A percentile compares a stretch with the other conserved stretches of the same genome.
phyloP scores from a whole-genome alignment of 805 yeast species.

The Starmerella riodocensis region DNA sequence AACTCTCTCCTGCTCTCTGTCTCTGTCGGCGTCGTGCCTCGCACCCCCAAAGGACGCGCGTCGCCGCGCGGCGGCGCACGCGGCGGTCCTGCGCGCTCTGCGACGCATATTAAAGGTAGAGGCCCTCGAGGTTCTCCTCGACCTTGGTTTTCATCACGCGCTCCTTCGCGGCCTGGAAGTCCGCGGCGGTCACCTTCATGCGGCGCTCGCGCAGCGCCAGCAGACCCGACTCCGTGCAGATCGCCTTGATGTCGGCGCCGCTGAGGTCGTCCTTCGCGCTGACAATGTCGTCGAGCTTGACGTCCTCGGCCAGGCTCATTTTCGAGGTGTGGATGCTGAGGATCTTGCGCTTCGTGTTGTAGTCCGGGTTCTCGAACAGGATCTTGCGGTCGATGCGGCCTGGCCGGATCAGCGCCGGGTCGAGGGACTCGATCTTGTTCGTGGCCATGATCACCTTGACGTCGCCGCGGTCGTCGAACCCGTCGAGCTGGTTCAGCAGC shows the following conservation, averaged over 20 bases:
- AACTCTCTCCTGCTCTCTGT: too few species aligned
- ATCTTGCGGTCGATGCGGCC: conserved; percentile 96
- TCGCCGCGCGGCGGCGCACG: too few species aligned
- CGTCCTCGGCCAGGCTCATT: conserved; percentile 81
- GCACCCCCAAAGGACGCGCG: too few species aligned
- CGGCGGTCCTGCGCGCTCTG: too few species aligned
- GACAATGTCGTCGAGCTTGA: conserved; percentile 77
- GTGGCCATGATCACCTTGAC: conserved; percentile 98
- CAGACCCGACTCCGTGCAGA: conserved; percentile 94
- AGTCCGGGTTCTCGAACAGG: conserved; percentile 89
- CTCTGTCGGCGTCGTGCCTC: too few species aligned
- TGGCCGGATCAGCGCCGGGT: conserved; percentile 92
- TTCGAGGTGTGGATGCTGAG: conserved; percentile 82
- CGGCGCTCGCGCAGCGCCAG: conserved; percentile 91
- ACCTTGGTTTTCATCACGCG: conserved; percentile 91
- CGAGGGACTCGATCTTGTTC: conserved; percentile 82
- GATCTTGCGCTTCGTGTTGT: conserved; percentile 84
- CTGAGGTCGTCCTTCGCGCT: conserved; percentile 85
- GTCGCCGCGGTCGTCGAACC: conserved; percentile 94
- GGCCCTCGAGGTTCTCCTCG: conserved; percentile 89
- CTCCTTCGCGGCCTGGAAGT: conserved; percentile 86
- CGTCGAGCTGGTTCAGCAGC: conserved; percentile 85
- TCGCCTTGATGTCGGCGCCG: conserved; percentile 96
- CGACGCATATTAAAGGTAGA: conserved; percentile 69
- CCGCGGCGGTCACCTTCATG: conserved; percentile 93